Evolutionary conservation across 2,329 filamentous ascomycete genomes (phyloP), one percentile per base, ranked within the genome.

Genomic region (Colletotrichum navitas): DNA sequence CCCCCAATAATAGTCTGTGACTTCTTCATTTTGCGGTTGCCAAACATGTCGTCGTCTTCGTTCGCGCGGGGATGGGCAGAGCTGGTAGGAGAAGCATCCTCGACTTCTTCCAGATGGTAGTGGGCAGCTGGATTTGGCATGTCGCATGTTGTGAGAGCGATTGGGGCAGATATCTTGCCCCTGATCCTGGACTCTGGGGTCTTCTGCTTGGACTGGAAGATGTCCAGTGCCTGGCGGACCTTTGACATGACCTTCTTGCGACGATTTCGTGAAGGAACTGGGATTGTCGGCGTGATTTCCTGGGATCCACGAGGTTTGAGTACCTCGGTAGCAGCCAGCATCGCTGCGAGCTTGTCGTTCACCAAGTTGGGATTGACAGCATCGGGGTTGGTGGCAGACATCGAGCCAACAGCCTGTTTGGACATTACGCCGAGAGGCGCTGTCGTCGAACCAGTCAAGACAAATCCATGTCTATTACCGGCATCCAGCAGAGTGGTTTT

Each of bases 291-390:
- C 29, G 39, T 66, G 34, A 3, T 18, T 29, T 66, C 63, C 34
- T 60, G 47, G 6, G 63, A 58, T 3, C 73, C 65, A n/a, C 74
- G 66, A 34, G 80, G 78, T 66, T 82, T 83, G 7, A 82, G 73
- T 16, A 77, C 75, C 43, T 81, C 70, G 2, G 77, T 81, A 7
- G 81, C 80, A 14, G 81, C 78, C 32, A 83, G 73, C 81, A 83
- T 83, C 16, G 78, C 78, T 5, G 66, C 64, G 14, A 82, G 73
- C 68, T 83, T 83, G n/a, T 78, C 67, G 34, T 78, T 77, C 39
- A 83, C 77, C 34, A 78, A 75, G 4, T 78, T 75, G 18, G 77
- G 67, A 26, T 69, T 49, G 55, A 41, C 49, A n/a, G 34, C 14
- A 26, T 41, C n/a, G 16, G 29, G 34, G 36, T 34, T 21, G 7